Conservation (phyloP, 1,139 yeast genomes). For the Suhomyces bribrorum region DNA sequence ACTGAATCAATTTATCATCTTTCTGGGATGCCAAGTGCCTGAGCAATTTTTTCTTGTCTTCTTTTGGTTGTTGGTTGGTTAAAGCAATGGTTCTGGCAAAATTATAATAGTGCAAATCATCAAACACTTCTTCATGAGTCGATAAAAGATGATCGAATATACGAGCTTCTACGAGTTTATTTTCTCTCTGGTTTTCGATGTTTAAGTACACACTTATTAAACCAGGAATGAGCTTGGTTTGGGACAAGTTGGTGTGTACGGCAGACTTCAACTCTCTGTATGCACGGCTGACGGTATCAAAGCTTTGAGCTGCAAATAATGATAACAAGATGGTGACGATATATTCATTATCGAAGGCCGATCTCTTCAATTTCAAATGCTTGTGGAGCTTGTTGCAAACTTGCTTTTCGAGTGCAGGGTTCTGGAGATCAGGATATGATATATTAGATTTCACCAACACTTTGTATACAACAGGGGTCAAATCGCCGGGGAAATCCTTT, state of each 20-base stretch:
- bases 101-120: slow-evolving; percentile 27
- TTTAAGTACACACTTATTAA: slow-evolving; percentile 41
- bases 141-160: slow-evolving; percentile 6
- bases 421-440: slow-evolving; percentile 28
- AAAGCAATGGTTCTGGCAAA: slow-evolving; percentile 49
- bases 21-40: slow-evolving; percentile 28
- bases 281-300: slow-evolving; percentile 3
- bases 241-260: slow-evolving; percentile 17
- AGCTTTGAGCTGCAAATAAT: slow-evolving; percentile 30
- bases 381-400: slow-evolving; percentile 32
- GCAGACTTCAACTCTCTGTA: slow-evolving; percentile 5
- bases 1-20: slow-evolving; percentile 36
- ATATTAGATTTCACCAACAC: slow-evolving; percentile 32
- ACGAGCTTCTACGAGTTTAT: neutral
- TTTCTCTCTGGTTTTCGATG: slow-evolving; percentile 2
- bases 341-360: slow-evolving; percentile 18
- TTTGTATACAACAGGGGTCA: slow-evolving; percentile 33
- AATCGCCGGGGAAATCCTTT: slow-evolving; percentile 33
- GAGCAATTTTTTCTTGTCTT: slow-evolving; percentile 29
- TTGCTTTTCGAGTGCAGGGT: slow-evolving; percentile 16
- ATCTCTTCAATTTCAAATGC: slow-evolving; percentile 16
- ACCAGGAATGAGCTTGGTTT: slow-evolving; percentile 36
- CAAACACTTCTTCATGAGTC: slow-evolving; percentile 21
- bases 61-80: slow-evolving; percentile 41
- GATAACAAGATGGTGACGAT: slow-evolving; percentile 44